phyloP scores from a whole-genome alignment of 2,329 filamentous ascomycete genomes.

The Fusarium anguioides region DNA sequence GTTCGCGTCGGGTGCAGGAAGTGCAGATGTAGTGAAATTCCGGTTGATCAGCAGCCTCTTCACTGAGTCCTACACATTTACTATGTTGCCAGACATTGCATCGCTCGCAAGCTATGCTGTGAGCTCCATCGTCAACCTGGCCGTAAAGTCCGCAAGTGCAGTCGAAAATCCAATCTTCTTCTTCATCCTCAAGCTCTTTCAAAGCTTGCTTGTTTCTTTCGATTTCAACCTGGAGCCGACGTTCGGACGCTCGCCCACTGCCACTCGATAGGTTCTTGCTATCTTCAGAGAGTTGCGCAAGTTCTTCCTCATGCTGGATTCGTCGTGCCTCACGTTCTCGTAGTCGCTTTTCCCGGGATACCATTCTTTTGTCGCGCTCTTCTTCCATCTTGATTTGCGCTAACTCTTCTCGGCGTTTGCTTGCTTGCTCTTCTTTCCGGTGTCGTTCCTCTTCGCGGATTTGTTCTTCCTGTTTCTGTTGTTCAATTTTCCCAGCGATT shows the following conservation, averaged over 20 bases:
- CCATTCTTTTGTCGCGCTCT: constrained; percentile 81
- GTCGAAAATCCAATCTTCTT: constrained; percentile 94
- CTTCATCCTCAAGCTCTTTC: constrained; percentile 75
- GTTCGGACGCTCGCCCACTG: constrained; percentile 76
- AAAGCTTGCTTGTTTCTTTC: constrained; percentile 82
- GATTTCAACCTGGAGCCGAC: constrained; percentile 84
- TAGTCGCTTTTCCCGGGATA: constrained; percentile 86
- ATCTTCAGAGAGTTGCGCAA: constrained; percentile 81
- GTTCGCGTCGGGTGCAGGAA: constrained; percentile 77
- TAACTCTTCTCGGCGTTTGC: constrained; percentile 74
- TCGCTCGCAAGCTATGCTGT: constrained; percentile 91
- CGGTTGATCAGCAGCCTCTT: constrained; percentile 81
- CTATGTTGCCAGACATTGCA: constrained; percentile 99
- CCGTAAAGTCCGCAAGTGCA: constrained; percentile 92
- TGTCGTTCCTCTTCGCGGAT: constrained; percentile 73
- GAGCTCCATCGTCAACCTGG: constrained; percentile 92
- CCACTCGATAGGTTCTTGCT: constrained; percentile 69
- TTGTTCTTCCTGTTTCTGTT: constrained; percentile 78
- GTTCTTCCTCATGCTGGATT: constrained; percentile 84
- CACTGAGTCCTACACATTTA: constrained; percentile 84
- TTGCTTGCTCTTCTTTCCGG: constrained; percentile 65
- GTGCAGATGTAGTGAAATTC: constrained; percentile 90
- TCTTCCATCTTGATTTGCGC: constrained; percentile 69
- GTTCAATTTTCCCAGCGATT: constrained; percentile 83
- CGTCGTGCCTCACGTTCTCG: constrained; percentile 88